Base-by-base conservation (phyloP, 768 basidiomycete genomes). In the Lepiota brunneoincarnata region DNA sequence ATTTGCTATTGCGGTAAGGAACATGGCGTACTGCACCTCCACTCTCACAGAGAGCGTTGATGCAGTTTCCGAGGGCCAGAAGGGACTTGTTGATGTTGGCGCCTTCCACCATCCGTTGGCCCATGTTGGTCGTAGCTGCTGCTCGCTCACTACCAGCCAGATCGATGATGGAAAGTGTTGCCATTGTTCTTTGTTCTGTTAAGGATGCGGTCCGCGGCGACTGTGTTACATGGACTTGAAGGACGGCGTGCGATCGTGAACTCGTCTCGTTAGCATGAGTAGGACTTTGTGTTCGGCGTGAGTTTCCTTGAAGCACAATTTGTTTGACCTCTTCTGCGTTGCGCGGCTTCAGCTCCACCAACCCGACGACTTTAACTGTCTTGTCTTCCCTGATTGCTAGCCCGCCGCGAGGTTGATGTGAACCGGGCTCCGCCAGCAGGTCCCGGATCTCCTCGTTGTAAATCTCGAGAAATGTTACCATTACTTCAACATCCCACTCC, bases 31-130 rank as follows among this genome's bases (percentile, higher is more conserved):
- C 69, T 23, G 88, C 87, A 24, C 89, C 89, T 5, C 92, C 91
- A 53, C 92, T 93, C 69, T 95, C 92, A 73, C 96, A 98, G 46
- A 99, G 86, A 5, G 97, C 95, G 62, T 98, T 98, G 72, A 99
- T 98, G 71, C 96, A 98, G 71, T 97, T 98, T 24, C 94, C 94
- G 31, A 99, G 84, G 6, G 97, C 94, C 51, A 99, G 86, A 18
- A 99, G 84, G 26, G 95, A 98, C 69, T 98, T 96, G 74, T 99
- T 99, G 75, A 99, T 99, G 67, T 98, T 98, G 54, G 96, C 95
- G 34, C 97, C 97, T 67, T 99, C 97, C 35, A 95, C 86, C 91
- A 98, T 96, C 17, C 97, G 87, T 63, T 95, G 90, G 24, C 97
- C 97, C 87, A 97, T 95, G 70, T 99, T 99, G 35, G 81, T 86